Evolutionary conservation across 257 asterid genomes (phyloP).

Genomic region (Nicotiana undulata): DNA sequence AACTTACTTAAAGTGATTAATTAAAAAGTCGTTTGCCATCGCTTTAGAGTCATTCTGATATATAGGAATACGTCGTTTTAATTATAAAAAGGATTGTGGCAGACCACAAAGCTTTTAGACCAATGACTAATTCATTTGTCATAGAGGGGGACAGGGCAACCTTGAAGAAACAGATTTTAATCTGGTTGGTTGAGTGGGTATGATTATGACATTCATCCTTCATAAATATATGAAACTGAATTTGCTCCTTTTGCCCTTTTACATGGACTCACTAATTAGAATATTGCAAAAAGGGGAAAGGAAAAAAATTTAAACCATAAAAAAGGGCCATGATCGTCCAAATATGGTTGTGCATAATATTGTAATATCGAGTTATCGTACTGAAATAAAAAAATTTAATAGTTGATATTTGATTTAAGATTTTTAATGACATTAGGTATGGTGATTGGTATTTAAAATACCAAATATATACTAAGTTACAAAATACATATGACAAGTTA

Average conservation of each 20-base stretch:
- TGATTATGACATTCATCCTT: neutral
- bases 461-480: too few relatives aligned
- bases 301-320: neutral
- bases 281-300: neutral
- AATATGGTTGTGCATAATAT: neutral
- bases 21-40: neutral
- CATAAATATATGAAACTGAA: neutral
- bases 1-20: neutral
- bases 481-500: too few relatives aligned
- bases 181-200: neutral
- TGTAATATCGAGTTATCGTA: too few relatives aligned
- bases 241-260: neutral
- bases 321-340: neutral
- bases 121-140: neutral
- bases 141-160: too few relatives aligned
- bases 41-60: neutral
- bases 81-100: neutral
- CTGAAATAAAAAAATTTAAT: too few relatives aligned
- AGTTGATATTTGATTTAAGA: too few relatives aligned
- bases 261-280: neutral
- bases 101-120: neutral
- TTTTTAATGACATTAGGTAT: too few relatives aligned
- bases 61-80: neutral
- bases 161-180: neutral
- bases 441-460: too few relatives aligned